Base-by-base conservation (phyloP, 106 monocot species). In the Acanthochlamys bracteata region DNA sequence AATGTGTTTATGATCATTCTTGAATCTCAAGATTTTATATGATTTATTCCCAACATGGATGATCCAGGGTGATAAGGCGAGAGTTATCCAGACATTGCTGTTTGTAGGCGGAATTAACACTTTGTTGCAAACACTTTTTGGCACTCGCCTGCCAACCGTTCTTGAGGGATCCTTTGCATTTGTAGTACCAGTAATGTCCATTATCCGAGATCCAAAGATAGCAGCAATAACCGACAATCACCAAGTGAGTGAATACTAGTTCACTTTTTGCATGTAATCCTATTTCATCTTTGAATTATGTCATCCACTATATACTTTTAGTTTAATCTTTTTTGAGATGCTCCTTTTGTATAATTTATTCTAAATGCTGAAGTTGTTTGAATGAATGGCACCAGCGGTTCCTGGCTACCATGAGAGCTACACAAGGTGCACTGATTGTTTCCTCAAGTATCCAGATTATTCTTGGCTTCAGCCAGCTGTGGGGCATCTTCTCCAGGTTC, bases 401-500 rank as follows among this genome's bases (percentile, higher is more conserved):
- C 67, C 77, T 98, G 23, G 80, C 80, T 40, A 89, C 88, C 61
- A 98, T 98, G 76, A 92, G 85, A 74, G 96, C 90, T 39, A 85
- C 80, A 71, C 96, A 96, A 78, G 95, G 90, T 59, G 82, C 96
- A 42, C 45, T 91, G 17, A 96, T 96, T 25, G 84, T 96, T 26
- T 78, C 96, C 57, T 96, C 96, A 43, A 85, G 90, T 78, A 85
- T 91, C 73, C 90, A 96, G 68, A 91, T 96, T 15, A 88, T 96
- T 60, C 71, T 96, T 12, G 96, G 96, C 9, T 96, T 85, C 73
- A 96, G 96, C 83, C 96, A 96, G 72, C 58, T 91, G 69, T 96
- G 96, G 96, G 96, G 96, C 14, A 84, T 96, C 33, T 96, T 79
- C 70, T 85, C 90, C 20, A 88, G 95, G 90, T 89, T 70, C n/a